Percentiles rank a stretch among this genome's conserved stretches.
Conservation (phyloP, 371 early-diverging fungal species). For the Furculomyces boomerangus region DNA sequence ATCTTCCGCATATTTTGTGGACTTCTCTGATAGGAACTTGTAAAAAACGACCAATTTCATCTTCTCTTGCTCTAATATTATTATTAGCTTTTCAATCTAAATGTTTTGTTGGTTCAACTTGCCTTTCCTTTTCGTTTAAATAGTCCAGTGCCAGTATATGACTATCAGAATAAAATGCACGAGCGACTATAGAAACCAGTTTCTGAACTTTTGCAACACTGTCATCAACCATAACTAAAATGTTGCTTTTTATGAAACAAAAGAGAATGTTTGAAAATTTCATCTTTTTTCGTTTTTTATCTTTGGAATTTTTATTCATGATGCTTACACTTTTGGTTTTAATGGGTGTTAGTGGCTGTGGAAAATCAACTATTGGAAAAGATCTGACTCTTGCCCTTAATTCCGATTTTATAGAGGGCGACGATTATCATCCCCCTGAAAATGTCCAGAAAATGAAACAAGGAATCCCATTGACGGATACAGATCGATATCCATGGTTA, state of each 20-base stretch:
- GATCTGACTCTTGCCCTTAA: constrained; percentile 24
- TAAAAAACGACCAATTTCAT: constrained; percentile 49
- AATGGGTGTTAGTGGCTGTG: constrained; percentile 47
- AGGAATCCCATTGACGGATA: constrained; percentile 36
- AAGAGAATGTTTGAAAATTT: neutral
- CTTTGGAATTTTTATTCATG: neutral
- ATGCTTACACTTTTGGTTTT: constrained; percentile 8
- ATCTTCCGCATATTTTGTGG: constrained; percentile 57
- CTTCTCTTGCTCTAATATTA: constrained; percentile 54
- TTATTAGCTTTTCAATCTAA: too few species aligned
- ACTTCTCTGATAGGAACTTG: constrained; percentile 52
- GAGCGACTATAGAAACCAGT: constrained; percentile 60
- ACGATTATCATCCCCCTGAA: constrained; percentile 31
- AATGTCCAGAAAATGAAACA: constrained; percentile 40
- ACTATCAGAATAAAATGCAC: constrained; percentile 68
- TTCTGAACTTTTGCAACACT: constrained; percentile 37
- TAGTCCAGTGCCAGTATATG: constrained; percentile 67
- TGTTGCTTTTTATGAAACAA: neutral
- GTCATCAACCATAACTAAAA: constrained; percentile 12
- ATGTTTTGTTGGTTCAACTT: constrained; percentile 7
- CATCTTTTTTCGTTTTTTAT: neutral
- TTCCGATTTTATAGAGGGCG: constrained; percentile 36
- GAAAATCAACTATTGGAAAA: constrained; percentile 36
- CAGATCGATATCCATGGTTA: constrained; percentile 52
- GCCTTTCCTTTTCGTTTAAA: constrained; percentile 39